These are phyloP conservation scores for Pugionium cornutum DNA, from an alignment of 345 rosid genomes.

Conservation along the genomic window DNA sequence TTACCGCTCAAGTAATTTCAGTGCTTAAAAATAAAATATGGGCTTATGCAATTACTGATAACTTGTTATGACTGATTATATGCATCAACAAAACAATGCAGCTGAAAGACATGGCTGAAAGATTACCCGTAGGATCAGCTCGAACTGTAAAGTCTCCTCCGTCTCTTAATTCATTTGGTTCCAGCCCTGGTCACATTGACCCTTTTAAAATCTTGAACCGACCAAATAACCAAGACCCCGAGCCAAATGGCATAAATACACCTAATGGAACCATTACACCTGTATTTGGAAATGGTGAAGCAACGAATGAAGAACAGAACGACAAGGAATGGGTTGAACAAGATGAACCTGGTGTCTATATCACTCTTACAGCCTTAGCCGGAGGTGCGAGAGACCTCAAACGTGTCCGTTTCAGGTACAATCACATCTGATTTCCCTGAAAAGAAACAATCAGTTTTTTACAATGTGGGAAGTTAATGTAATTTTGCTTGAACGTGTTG, in stretches of 20 bases:
- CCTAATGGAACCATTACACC: conserved; percentile 60
- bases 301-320: conserved; percentile 56
- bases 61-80: conserved; percentile 30
- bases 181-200: conserved; percentile 55
- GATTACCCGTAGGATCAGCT: conserved; percentile 67
- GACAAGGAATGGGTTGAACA: conserved; percentile 96
- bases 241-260: conserved; percentile 45
- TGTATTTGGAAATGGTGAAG: conserved; percentile 52
- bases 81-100: conserved; percentile 35
- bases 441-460: neutral
- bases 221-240: conserved; percentile 52
- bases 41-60: neutral
- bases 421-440: neutral
- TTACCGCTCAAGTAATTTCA: conserved; percentile 83
- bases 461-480: neutral
- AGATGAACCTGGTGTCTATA: conserved; percentile 95
- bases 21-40: neutral
- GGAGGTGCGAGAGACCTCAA: conserved; percentile 94
- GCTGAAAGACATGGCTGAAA: conserved; percentile 94
- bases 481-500: neutral
- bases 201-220: conserved; percentile 50
- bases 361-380: conserved; percentile 80
- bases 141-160: conserved; percentile 57
- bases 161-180: conserved; percentile 58
- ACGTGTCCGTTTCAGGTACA: conserved; percentile 97